Conservation (phyloP, 192 early-diverging fungal genomes). For the Powellomyces hirtus region DNA sequence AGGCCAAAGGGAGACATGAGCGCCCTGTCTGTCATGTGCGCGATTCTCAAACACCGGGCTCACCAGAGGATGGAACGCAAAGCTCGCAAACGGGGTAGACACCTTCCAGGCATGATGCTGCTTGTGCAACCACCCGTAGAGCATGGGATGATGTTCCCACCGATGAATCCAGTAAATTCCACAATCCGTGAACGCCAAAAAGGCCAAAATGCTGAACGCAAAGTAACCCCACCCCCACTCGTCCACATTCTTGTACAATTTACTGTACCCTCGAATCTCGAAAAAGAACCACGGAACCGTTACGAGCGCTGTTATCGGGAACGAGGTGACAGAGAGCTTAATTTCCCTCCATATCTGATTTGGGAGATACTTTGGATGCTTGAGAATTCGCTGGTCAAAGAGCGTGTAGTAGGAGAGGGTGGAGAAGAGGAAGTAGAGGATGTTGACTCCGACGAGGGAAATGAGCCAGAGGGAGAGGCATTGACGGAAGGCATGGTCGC, state of each 20-base stretch:
- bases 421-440: conserved; percentile 82
- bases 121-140: conserved; percentile 91
- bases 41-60: no score
- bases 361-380: conserved; percentile 90
- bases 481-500: conserved; percentile 71
- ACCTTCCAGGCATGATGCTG: conserved; percentile 89
- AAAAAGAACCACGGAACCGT: conserved; percentile 91
- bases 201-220: conserved; percentile 60
- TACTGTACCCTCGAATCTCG: conserved; percentile 86
- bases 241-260: conserved; percentile 72
- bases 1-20: no score
- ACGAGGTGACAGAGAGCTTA: conserved; percentile 66
- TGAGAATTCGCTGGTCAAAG: conserved; percentile 85
- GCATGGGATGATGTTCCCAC: conserved; percentile 79
- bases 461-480: conserved; percentile 68
- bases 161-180: conserved; percentile 98
- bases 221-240: conserved; percentile 76
- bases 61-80: conserved; percentile 89
- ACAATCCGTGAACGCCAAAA: conserved; percentile 92
- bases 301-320: conserved; percentile 77
- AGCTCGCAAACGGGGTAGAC: conserved; percentile 89
- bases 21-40: no score
- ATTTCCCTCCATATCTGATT: conserved; percentile 92
- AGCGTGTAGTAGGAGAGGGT: conserved; percentile 77
- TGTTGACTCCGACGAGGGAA: conserved; percentile 66